Evolutionary conservation across 306 rosid species (phyloP).

Genomic region (Glycine latifolia): DNA sequence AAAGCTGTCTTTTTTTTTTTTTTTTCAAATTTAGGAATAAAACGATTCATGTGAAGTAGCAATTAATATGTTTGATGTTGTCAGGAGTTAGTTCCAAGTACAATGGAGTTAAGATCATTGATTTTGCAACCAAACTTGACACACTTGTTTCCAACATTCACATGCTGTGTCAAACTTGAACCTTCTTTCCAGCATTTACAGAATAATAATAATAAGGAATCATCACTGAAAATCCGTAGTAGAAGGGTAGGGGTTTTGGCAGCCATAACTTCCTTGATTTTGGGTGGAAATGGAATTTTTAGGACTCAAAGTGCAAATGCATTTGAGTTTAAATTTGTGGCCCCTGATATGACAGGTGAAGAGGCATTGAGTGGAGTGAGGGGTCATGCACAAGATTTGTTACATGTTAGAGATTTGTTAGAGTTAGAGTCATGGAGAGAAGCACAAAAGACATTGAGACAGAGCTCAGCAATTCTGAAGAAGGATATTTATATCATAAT

Average conservation of each 20-base stretch:
- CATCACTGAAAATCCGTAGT: constrained; percentile 30
- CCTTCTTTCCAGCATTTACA: constrained; percentile 14
- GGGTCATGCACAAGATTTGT: constrained; percentile 48
- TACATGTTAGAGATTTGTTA: constrained; percentile 56
- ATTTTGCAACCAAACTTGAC: constrained; percentile 48
- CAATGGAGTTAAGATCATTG: constrained; percentile 56
- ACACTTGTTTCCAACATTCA: constrained; percentile 50
- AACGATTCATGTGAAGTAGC: constrained; percentile 33
- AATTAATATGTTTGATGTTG: constrained; percentile 21
- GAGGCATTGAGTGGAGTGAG: constrained; percentile 54
- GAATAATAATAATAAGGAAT: constrained; percentile 22
- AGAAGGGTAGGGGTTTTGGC: constrained; percentile 40
- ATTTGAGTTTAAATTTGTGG: constrained; percentile 59
- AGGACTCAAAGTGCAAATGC: constrained; percentile 48
- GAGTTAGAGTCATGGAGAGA: constrained; percentile 69
- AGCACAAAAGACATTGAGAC: constrained; percentile 65
- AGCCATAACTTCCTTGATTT: constrained; percentile 17
- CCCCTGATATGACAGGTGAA: constrained; percentile 47
- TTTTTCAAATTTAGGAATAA: background rate
- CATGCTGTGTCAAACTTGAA: constrained; percentile 47
- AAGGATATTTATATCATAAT: constrained; percentile 72
- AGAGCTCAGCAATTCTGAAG: constrained; percentile 61
- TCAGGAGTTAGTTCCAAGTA: constrained; percentile 27
- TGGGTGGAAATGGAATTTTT: constrained; percentile 37
- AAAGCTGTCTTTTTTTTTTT: background rate